Conservation (phyloP, 352 stramenopile genomes). For the Pythium guiyangense region DNA sequence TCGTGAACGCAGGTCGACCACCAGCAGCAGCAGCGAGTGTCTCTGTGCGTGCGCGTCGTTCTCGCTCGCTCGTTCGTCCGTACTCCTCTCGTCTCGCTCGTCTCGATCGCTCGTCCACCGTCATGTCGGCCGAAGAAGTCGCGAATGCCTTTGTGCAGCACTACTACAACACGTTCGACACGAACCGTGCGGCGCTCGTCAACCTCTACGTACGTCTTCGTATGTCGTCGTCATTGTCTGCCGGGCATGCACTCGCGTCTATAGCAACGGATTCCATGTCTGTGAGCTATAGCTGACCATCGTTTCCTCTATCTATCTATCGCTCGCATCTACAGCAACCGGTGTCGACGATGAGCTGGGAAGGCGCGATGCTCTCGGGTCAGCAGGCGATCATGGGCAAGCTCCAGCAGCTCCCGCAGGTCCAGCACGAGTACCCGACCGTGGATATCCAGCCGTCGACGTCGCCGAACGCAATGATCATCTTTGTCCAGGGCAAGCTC, state of each 20-base stretch:
- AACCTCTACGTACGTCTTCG: conserved; percentile 71
- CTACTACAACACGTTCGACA: conserved; percentile 87
- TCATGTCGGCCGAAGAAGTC: conserved; percentile 82
- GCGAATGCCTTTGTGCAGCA: conserved; percentile 84
- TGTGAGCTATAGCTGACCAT: neutral
- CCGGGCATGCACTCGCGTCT: too few species aligned
- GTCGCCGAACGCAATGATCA: conserved; percentile 90
- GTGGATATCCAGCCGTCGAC: conserved; percentile 93
- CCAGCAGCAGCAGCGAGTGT: neutral
- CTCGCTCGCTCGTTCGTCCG: conserved; percentile 1
- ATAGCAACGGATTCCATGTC: neutral
- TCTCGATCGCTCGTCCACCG: conserved; percentile 2
- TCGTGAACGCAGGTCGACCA: neutral
- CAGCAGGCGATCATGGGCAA: conserved; percentile 90
- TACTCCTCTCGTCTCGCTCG: neutral
- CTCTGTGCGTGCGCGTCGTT: neutral
- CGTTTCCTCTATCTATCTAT: neutral
- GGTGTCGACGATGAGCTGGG: conserved; percentile 78
- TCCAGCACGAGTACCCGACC: conserved; percentile 82
- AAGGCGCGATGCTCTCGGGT: conserved; percentile 59
- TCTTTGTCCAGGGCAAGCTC: conserved; percentile 94
- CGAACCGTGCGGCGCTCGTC: conserved; percentile 64
- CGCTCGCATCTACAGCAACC: conserved; percentile 35
- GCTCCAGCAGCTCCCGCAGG: conserved; percentile 58
- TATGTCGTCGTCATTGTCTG: neutral